Conservation (phyloP, 2,329 filamentous ascomycete genomes). For the Albifimbria verrucaria region DNA sequence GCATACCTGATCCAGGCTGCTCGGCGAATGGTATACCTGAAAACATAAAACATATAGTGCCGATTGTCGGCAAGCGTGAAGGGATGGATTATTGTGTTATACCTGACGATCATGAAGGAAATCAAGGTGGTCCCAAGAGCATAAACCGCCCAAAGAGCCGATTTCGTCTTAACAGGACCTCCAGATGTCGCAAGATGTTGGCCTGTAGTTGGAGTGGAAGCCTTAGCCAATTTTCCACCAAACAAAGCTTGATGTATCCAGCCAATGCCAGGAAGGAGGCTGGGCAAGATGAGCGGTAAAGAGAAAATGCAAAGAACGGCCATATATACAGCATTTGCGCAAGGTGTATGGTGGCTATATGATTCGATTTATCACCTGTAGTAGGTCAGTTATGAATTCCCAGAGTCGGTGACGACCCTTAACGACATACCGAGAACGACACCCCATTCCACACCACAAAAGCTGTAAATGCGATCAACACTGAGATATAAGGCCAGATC, state of each 20-base stretch:
- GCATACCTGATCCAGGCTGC: constrained; percentile 63
- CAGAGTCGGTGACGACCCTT: neutral
- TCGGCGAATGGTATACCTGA: constrained; percentile 73
- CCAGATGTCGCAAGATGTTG: neutral
- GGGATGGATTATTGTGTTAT: constrained; percentile 91
- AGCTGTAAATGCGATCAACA: constrained; percentile 64
- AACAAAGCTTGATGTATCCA: neutral
- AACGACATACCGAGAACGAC: constrained; percentile 75
- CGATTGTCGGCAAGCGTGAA: constrained; percentile 96
- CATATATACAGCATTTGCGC: constrained; percentile 95
- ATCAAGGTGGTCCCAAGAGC: constrained; percentile 29
- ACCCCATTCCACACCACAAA: constrained; percentile 88
- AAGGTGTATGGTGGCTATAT: constrained; percentile 82
- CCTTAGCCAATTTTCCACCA: neutral
- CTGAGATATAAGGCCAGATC: constrained; percentile 56
- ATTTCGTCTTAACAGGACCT: neutral
- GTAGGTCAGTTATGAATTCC: constrained; percentile 19
- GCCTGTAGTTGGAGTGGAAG: no score
- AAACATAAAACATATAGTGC: constrained; percentile 96
- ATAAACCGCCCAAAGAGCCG: constrained; percentile 33
- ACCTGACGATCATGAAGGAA: constrained; percentile 55
- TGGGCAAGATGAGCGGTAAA: constrained; percentile 66
- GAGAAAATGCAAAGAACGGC: constrained; percentile 91
- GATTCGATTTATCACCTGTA: constrained; percentile 87
- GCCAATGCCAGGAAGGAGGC: constrained; percentile 33